These are phyloP conservation scores for Phallus indusiatus DNA, from an alignment of 768 basidiomycete species.

Conservation along the genomic window DNA sequence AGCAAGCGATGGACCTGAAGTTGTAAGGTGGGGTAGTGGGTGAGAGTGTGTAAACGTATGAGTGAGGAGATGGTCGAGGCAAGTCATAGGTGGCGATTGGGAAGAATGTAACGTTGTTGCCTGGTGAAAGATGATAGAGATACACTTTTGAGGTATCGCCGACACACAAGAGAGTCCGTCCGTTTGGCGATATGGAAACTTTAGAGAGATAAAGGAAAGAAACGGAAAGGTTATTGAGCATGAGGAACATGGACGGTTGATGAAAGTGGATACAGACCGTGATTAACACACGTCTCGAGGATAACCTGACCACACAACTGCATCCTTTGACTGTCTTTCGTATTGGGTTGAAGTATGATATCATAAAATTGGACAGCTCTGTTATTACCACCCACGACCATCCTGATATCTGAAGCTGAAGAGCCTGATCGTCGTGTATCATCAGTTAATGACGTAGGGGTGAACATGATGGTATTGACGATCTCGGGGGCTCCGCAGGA, in stretches of 20 bases:
- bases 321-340: neutral
- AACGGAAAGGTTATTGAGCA: neutral
- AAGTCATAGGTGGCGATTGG: constrained; percentile 62
- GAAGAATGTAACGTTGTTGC: constrained; percentile 48
- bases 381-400: constrained; percentile 3
- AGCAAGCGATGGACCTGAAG: constrained; percentile 52
- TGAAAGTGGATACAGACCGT: neutral
- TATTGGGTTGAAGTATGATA: neutral
- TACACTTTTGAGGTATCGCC: constrained; percentile 85
- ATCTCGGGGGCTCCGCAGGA: neutral
- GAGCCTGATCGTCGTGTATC: neutral
- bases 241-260: neutral
- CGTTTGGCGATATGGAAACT: constrained; percentile 89
- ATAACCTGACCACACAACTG: neutral
- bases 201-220: too few relatives aligned
- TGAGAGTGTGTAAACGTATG: neutral
- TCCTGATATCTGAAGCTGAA: neutral
- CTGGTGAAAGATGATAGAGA: constrained; percentile 68
- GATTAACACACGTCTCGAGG: constrained; percentile 3
- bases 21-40: neutral
- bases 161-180: constrained; percentile 76
- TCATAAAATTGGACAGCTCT: neutral
- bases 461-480: constrained; percentile 4
- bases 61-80: constrained; percentile 34
- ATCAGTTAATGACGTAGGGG: constrained; percentile 1